phyloP scores from a whole-genome alignment of 192 early-diverging fungal genomes.

The Mortierella hygrophila region DNA sequence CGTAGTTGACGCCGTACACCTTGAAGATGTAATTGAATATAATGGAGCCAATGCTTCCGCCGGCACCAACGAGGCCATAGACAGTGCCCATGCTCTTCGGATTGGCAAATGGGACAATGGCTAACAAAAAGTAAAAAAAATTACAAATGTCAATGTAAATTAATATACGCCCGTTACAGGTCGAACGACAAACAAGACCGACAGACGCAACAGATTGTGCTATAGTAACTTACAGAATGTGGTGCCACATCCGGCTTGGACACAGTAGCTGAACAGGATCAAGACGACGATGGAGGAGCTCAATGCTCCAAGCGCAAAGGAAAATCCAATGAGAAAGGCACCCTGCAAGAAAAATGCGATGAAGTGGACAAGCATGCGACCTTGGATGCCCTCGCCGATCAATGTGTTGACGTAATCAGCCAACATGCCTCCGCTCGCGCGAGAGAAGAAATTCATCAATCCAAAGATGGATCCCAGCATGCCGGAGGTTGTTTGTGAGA shows the following conservation, averaged over 20 bases:
- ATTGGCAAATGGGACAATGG: constrained; percentile 70
- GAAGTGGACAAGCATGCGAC: constrained; percentile 63
- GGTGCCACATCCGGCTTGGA: constrained; percentile 67
- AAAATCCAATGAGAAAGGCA: constrained; percentile 64
- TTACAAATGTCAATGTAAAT: neutral
- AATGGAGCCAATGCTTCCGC: constrained; percentile 71
- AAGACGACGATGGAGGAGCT: constrained; percentile 58
- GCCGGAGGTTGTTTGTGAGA: constrained; percentile 57
- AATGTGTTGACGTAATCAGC: constrained; percentile 60
- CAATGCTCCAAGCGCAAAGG: constrained; percentile 45
- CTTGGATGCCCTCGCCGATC: constrained; percentile 53
- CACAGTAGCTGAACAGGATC: constrained; percentile 67
- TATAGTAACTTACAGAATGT: constrained; percentile 59
- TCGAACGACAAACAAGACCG: neutral
- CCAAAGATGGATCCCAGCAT: constrained; percentile 72
- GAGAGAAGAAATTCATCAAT: constrained; percentile 75
- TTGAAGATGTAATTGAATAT: constrained; percentile 67
- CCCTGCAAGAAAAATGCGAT: constrained; percentile 62
- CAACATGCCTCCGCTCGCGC: constrained; percentile 69
- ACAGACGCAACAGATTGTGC: neutral
- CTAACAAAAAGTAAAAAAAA: constrained; percentile 3
- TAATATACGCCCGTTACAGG: neutral
- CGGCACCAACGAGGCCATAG: constrained; percentile 72
- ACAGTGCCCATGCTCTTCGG: constrained; percentile 59
- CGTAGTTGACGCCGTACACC: constrained; percentile 38